Conservation (phyloP, 805 yeast genomes). For the Ogataea siamensis region DNA sequence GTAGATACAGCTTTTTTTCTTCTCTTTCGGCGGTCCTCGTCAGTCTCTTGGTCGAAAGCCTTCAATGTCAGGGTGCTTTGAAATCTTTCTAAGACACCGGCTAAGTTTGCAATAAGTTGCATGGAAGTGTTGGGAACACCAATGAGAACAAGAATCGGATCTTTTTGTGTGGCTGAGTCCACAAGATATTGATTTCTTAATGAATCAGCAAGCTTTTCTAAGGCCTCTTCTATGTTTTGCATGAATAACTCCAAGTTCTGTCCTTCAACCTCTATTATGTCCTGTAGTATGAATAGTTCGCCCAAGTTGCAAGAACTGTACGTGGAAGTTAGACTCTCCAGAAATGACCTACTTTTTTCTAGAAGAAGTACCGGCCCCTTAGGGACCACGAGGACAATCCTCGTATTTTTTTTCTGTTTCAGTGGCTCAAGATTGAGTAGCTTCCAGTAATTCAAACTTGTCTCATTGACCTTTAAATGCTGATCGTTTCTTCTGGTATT, state of each 20-base stretch:
- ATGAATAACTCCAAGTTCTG: slow-evolving; percentile 25
- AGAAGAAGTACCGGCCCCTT: slow-evolving; percentile 26
- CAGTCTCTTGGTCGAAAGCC: slow-evolving; percentile 17
- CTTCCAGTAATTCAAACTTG: slow-evolving; percentile 55
- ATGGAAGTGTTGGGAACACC: slow-evolving; percentile 43
- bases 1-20: slow-evolving; percentile 23
- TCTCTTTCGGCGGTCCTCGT: slow-evolving; percentile 29
- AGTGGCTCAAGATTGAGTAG: slow-evolving; percentile 56
- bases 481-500: slow-evolving; percentile 38
- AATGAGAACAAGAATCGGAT: slow-evolving; percentile 50
- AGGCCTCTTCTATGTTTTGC: slow-evolving; percentile 25
- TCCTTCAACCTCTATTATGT: slow-evolving; percentile 23
- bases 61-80: slow-evolving; percentile 32
- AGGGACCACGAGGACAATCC: slow-evolving; percentile 44
- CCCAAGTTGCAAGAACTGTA: slow-evolving; percentile 54
- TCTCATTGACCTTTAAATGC: slow-evolving; percentile 44
- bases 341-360: slow-evolving; percentile 35
- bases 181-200: slow-evolving; percentile 17
- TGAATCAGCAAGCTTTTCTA: slow-evolving; percentile 13
- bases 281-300: slow-evolving; percentile 17
- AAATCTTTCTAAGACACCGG: slow-evolving; percentile 48
- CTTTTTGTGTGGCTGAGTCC: slow-evolving; percentile 7
- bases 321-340: slow-evolving; percentile 40
- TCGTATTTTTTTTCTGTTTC: slow-evolving; percentile 48
- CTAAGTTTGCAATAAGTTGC: slow-evolving; percentile 45